These are phyloP conservation scores for Trametes sp. DNA, from an alignment of 1,284 basidiomycete genomes.

Conservation along the genomic window DNA sequence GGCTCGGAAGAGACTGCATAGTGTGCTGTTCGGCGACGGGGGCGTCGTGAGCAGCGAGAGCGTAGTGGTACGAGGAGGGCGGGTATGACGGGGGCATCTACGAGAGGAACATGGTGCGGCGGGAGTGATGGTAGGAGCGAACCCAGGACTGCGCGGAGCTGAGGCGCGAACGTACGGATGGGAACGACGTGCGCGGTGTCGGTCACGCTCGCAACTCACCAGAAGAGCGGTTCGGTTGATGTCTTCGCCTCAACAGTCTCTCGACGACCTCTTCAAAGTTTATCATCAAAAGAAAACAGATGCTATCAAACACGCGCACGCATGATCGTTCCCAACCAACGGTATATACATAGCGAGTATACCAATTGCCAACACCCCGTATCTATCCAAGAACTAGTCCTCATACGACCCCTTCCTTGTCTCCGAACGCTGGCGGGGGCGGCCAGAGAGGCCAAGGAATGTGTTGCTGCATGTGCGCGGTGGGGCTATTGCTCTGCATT, in stretches of 20 bases:
- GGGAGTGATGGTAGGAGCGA: constrained; percentile 13
- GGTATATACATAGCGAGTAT: constrained; percentile 4
- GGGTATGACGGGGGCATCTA: constrained; percentile 11
- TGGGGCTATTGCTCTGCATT: not conserved
- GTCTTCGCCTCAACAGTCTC: not conserved
- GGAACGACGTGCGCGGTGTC: not conserved
- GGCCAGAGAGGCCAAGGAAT: constrained; percentile 17
- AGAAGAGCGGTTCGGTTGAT: constrained; percentile 10
- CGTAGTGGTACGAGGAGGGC: not conserved
- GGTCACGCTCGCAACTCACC: not conserved
- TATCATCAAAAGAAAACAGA: constrained; percentile 14
- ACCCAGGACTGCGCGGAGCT: constrained; percentile 15
- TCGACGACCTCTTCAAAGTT: not conserved
- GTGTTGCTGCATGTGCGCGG: not conserved
- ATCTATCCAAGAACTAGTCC: constrained; percentile 6
- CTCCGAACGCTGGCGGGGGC: not conserved
- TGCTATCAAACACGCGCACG: constrained; percentile 7
- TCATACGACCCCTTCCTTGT: constrained; percentile 8
- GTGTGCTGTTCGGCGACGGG: not conserved
- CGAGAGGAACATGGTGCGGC: constrained; percentile 7
- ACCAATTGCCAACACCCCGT: constrained; percentile 1
- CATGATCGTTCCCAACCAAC: constrained; percentile 4
- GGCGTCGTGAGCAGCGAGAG: not conserved
- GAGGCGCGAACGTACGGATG: not conserved
- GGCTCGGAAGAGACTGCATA: constrained; percentile 49